Evolutionary conservation across 495 filamentous ascomycete species (phyloP), one percentile per base, ranked within the genome.

Genomic region (Trichocladium uniseriatum): DNA sequence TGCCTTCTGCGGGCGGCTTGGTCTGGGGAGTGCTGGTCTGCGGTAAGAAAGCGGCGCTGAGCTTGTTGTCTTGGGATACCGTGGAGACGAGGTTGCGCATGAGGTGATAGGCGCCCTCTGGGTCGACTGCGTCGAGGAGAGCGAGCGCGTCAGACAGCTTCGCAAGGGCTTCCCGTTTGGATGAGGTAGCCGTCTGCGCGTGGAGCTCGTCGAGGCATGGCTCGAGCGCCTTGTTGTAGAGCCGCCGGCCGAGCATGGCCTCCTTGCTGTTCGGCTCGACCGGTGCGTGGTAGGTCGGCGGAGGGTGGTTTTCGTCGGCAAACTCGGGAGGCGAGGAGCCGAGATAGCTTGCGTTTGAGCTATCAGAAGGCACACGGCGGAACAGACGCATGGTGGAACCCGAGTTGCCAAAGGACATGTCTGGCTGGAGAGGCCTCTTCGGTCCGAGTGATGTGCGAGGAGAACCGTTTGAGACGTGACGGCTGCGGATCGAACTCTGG

Each of bases 341-440:
- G 58, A 61, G 38, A 14, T 59, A 57, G 55, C 70, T 47, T 37
- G 66, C 51, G 54, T 66, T 68, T 7, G 75, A 80, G 51, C 79
- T 78, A 54, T 84, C 81, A 7, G 89, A 92, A 2, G 72, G 72
- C 1, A 91, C 89, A 16, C 91, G 81, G 47, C 87, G 84, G 70
- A 95, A 96, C 41, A 90, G 84, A 27, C 89, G 82, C 42, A 91
- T 82, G 13, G 92, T 94, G 0, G 89, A 94, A 1, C 84, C 86
- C 16, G 81, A 81, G 62, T 96, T 96, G 27, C 91, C 92, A 60
- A 91, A 96, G 40, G 80, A 87, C 67, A 89, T 79, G 63, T 95
- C 86, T 4, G 92, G 76, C 28, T 83, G 72, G 14, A 95, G 75
- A 1, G 91, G 87, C 43, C 85, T 80, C 65, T 86, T 89, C 6